phyloP scores from a whole-genome alignment of 2,329 filamentous ascomycete species.

The Ambrosiella cleistominuta region DNA sequence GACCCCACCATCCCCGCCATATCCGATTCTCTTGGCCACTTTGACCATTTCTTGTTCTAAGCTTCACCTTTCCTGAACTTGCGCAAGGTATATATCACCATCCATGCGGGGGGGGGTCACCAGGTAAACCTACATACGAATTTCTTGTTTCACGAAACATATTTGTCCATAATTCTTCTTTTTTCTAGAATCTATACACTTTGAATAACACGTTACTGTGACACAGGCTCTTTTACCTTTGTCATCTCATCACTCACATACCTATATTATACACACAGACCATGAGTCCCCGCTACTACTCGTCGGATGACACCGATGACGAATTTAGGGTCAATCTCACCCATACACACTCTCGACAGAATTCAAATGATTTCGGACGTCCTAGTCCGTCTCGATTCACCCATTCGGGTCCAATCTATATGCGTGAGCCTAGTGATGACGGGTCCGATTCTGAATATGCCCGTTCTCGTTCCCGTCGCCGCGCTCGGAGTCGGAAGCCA shows the following conservation, averaged over 20 bases:
- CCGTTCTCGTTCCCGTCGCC: background rate
- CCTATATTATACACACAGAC: background rate
- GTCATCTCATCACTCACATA: background rate
- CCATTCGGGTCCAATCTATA: conserved; percentile 1
- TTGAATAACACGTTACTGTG: no score
- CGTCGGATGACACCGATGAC: background rate
- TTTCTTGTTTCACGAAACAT: no score
- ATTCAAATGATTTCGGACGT: background rate
- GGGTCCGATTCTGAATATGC: background rate
- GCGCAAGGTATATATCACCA: no score
- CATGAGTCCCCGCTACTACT: background rate
- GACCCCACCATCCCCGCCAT: no score
- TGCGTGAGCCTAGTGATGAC: background rate
- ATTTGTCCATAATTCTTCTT: no score
- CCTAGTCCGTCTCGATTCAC: conserved; percentile 2
- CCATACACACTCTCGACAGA: background rate
- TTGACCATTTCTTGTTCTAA: no score
- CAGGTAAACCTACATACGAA: background rate
- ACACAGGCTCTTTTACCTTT: background rate
- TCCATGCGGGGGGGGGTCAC: background rate
- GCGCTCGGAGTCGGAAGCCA: background rate
- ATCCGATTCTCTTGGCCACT: no score
- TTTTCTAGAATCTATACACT: no score
- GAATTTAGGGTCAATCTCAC: background rate
- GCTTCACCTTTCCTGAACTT: no score